A percentile compares a stretch with the other conserved stretches of the same genome.
These are phyloP conservation scores for Blastobotrys aristatus DNA, from an alignment of 1,139 yeast species.

Conservation along the genomic window DNA sequence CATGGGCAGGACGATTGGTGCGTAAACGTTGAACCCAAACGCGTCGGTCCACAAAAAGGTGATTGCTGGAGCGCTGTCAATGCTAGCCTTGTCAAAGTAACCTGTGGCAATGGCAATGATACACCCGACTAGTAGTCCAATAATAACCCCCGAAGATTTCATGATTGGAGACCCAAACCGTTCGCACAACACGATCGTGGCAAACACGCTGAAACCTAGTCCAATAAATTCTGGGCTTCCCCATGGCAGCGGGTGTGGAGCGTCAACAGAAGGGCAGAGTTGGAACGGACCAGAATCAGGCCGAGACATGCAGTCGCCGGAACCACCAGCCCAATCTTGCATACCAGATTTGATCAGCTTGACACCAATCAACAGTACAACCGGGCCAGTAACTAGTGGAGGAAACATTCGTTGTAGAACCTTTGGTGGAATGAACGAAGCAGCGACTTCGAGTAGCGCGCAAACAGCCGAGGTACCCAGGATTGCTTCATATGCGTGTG, in stretches of 20 bases:
- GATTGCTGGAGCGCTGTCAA: conserved; percentile 71
- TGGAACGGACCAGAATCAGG: conserved; percentile 44
- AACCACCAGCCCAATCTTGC: conserved; percentile 85
- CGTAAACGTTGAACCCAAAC: conserved; percentile 67
- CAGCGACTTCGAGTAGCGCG: conserved; percentile 61
- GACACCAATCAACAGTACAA: conserved; percentile 75
- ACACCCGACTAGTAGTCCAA: conserved; percentile 80
- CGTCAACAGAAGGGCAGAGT: conserved; percentile 43
- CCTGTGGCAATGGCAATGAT: conserved; percentile 90
- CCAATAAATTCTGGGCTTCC: conserved; percentile 85
- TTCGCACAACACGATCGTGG: conserved; percentile 67
- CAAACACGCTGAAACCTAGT: conserved; percentile 74
- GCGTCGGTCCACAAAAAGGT: conserved; percentile 87
- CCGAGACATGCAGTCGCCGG: conserved; percentile 40
- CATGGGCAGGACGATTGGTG: conserved; percentile 81
- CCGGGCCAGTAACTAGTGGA: conserved; percentile 88
- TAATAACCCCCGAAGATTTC: conserved; percentile 87
- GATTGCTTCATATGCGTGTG: conserved; percentile 84
- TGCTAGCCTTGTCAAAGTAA: conserved; percentile 55
- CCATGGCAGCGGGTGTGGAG: conserved; percentile 59
- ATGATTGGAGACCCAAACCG: conserved; percentile 91
- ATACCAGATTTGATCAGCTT: conserved; percentile 65
- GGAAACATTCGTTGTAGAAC: conserved; percentile 71
- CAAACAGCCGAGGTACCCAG: conserved; percentile 76
- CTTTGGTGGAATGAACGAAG: conserved; percentile 73